Conservation (phyloP, 2,329 filamentous ascomycete species). For the Penicillium sp. region DNA sequence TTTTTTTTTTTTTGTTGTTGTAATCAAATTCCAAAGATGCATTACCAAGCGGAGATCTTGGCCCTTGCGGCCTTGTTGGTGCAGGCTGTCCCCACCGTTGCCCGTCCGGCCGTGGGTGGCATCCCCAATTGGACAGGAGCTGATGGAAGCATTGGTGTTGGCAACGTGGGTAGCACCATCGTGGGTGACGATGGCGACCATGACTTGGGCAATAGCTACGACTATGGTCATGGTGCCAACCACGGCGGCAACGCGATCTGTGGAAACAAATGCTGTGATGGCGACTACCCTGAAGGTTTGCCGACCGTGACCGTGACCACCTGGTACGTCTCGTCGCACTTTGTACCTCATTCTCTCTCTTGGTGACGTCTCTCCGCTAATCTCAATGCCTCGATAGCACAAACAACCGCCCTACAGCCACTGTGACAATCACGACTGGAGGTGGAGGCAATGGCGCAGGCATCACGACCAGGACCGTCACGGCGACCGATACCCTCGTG, state of each 20-base stretch:
- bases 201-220: too few relatives aligned
- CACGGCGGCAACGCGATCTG: too few relatives aligned
- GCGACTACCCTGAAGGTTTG: neutral
- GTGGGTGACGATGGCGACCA: neutral
- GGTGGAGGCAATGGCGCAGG: neutral
- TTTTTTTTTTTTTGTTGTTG: too few relatives aligned
- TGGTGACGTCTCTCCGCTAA: too few relatives aligned
- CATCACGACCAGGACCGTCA: neutral
- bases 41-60: neutral
- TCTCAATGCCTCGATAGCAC: neutral
- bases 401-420: neutral
- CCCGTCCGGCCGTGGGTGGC: neutral
- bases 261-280: too few relatives aligned
- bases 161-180: neutral
- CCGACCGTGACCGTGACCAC: conserved; percentile 3
- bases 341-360: too few relatives aligned
- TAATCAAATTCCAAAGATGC: neutral
- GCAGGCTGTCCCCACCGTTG: conserved; percentile 1
- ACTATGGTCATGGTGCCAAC: neutral
- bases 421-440: conserved; percentile 6
- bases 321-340: conserved; percentile 1
- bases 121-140: neutral
- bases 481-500: neutral
- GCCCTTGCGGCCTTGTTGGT: conserved; percentile 3
- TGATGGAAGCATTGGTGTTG: neutral